Base-by-base conservation (phyloP, 2,329 filamentous ascomycete genomes). In the Pseudomassariella vexata region DNA sequence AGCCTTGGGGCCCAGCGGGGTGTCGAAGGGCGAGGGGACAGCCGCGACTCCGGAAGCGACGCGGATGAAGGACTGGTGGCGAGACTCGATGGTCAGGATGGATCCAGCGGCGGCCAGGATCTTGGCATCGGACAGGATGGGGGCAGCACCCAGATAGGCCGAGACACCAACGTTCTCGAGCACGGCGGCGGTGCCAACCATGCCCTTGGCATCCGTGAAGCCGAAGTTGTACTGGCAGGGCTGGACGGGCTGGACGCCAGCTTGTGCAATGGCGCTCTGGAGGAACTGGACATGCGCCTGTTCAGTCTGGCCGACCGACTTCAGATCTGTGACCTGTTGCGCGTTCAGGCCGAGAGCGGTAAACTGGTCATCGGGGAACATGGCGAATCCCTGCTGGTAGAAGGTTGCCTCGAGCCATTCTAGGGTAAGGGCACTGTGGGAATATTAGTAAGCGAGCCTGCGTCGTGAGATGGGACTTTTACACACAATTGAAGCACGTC, bases 341-440 rank as follows among this genome's bases (percentile, higher is more conserved):
- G 66, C 57, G 35, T 55, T 65, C 37, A 82, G 66, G 38, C 79
- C 79, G 10, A 81, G 65, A 22, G 76, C 74, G 16, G 62, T 52
- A 59, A 88, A 87, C 49, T 85, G 75, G 19, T 67, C 55, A 24
- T 73, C 68, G 17, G 74, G 66, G 61, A 86, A 84, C 55, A 76
- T 70, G 41, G 68, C 66, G 51, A 87, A 83, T 22, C 80, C 82
- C 51, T 82, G 68, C 46, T 73, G 67, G 67, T 88, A 87, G 60
- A 85, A 87, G 34, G 70, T 66, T 16, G 77, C 68, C 62, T 87
- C 83, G 48, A 87, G 79, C 60, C 82, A 79, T 60, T 88, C 83
- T 27, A 85, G 68, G 5, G 82, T 85, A 35, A 85, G 64, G 40
- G 82, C 82, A 51, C 77, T 82, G 41, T 18, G 12, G 12, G 33